Evolutionary conservation across 129 eudicot genomes (phyloP).

Genomic region (Helichrysum umbraculigerum): DNA sequence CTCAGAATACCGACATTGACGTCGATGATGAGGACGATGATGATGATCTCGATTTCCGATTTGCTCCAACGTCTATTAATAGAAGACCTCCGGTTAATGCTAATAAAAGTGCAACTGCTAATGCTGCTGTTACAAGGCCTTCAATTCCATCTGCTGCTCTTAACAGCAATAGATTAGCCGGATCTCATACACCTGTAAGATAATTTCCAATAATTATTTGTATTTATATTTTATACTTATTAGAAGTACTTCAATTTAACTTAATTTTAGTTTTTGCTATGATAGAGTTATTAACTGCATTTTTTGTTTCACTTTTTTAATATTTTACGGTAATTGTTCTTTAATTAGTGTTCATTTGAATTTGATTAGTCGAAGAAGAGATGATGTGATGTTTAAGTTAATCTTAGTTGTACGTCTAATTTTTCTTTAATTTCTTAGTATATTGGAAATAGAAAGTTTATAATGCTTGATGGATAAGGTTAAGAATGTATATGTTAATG

Average conservation of each 20-base stretch:
- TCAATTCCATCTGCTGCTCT: slow-evolving; percentile 29
- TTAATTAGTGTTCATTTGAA: too few species aligned
- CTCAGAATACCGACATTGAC: slow-evolving; percentile 60
- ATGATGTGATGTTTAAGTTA: slow-evolving; percentile 9
- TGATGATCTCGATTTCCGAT: slow-evolving; percentile 58
- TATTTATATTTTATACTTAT: too few species aligned
- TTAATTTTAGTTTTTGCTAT: slow-evolving; percentile 17
- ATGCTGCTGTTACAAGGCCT: slow-evolving; percentile 29
- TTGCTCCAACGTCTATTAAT: slow-evolving; percentile 56
- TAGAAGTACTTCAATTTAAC: slow-evolving; percentile 1
- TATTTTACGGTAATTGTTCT: background rate
- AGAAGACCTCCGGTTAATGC: slow-evolving; percentile 44
- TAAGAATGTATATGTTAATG: background rate
- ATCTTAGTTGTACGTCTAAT: background rate
- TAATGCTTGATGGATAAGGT: background rate
- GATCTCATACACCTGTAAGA: slow-evolving; percentile 42
- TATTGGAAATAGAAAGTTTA: background rate
- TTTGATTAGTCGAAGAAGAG: background rate
- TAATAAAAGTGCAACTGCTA: slow-evolving; percentile 13
- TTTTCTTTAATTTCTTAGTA: background rate
- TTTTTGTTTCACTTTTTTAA: slow-evolving; percentile 1
- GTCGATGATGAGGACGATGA: slow-evolving; percentile 56
- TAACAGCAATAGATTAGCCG: slow-evolving; percentile 36
- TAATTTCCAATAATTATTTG: background rate
- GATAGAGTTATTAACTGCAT: background rate